Evolutionary conservation across 768 basidiomycete species (phyloP).

Genomic region (Auriscalpium vulgare): DNA sequence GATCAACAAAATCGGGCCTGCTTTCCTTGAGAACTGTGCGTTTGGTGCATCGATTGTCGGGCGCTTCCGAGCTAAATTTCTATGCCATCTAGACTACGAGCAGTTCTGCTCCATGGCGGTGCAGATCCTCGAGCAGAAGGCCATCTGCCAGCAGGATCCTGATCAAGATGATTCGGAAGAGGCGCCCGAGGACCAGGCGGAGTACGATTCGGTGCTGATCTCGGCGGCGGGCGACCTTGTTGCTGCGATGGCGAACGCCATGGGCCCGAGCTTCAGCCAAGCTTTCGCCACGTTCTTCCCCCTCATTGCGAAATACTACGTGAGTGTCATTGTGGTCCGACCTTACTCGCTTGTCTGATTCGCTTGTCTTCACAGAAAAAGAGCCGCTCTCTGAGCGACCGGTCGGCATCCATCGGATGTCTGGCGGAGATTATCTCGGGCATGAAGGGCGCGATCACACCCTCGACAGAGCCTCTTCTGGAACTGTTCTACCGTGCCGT

Average conservation of each 20-base stretch:
- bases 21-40: conserved; percentile 73
- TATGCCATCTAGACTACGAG: conserved; percentile 59
- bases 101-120: conserved; percentile 72
- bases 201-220: conserved; percentile 94
- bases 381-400: conserved; percentile 81
- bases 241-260: conserved; percentile 73
- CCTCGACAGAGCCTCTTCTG: conserved; percentile 73
- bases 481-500: conserved; percentile 82
- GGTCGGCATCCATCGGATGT: conserved; percentile 87
- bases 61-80: conserved; percentile 5
- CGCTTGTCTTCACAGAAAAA: conserved; percentile 47
- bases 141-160: conserved; percentile 93
- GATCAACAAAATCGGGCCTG: conserved; percentile 86
- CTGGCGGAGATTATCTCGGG: conserved; percentile 94
- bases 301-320: conserved; percentile 86
- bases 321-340: conserved; percentile 38
- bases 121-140: conserved; percentile 88
- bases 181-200: conserved; percentile 83
- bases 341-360: not conserved
- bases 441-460: conserved; percentile 80
- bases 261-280: conserved; percentile 78
- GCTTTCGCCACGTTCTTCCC: conserved; percentile 86
- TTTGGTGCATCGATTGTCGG: not conserved
- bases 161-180: conserved; percentile 86
- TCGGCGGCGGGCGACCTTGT: conserved; percentile 93